These are phyloP conservation scores for Thoreauomyces humboldtii DNA, from an alignment of 192 early-diverging fungal genomes.

Conservation along the genomic window DNA sequence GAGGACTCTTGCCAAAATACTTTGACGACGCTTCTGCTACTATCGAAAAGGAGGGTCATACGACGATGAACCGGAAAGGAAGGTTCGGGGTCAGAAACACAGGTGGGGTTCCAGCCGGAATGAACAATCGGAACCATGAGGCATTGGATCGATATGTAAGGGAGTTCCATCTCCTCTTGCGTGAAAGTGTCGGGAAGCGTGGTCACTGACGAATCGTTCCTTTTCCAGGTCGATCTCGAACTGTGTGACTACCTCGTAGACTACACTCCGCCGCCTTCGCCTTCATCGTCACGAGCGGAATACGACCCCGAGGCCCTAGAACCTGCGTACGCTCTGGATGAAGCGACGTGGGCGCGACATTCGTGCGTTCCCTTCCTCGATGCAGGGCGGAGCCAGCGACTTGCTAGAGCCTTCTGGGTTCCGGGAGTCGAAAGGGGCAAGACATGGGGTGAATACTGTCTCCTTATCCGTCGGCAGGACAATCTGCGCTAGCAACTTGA, in stretches of 20 bases:
- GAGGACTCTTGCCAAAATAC: slow-evolving; percentile 79
- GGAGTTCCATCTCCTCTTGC: not conserved
- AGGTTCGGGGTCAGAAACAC: not conserved
- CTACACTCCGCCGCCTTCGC: slow-evolving; percentile 28
- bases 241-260: slow-evolving; percentile 71
- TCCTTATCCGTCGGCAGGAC: slow-evolving; percentile 8
- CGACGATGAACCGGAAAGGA: not conserved
- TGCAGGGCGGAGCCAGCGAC: slow-evolving; percentile 22
- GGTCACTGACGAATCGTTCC: not conserved
- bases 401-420: slow-evolving; percentile 17
- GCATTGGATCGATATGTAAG: slow-evolving; percentile 62
- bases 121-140: slow-evolving; percentile 70
- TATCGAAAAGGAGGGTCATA: not conserved
- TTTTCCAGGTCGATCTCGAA: slow-evolving; percentile 39
- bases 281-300: no score
- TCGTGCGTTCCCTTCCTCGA: slow-evolving; percentile 66
- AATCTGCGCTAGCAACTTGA: no score
- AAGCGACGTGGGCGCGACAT: slow-evolving; percentile 55
- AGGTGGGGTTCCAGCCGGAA: slow-evolving; percentile 21
- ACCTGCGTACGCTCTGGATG: slow-evolving; percentile 53
- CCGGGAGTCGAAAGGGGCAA: slow-evolving; percentile 2
- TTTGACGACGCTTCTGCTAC: slow-evolving; percentile 49
- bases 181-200: not conserved
- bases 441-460: slow-evolving; percentile 25
- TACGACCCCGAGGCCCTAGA: slow-evolving; percentile 30